Percentiles rank a stretch among this genome's conserved stretches.
Evolutionary conservation across 2,329 filamentous ascomycete genomes (phyloP).

Genomic region (Clonostachys rhizophaga): DNA sequence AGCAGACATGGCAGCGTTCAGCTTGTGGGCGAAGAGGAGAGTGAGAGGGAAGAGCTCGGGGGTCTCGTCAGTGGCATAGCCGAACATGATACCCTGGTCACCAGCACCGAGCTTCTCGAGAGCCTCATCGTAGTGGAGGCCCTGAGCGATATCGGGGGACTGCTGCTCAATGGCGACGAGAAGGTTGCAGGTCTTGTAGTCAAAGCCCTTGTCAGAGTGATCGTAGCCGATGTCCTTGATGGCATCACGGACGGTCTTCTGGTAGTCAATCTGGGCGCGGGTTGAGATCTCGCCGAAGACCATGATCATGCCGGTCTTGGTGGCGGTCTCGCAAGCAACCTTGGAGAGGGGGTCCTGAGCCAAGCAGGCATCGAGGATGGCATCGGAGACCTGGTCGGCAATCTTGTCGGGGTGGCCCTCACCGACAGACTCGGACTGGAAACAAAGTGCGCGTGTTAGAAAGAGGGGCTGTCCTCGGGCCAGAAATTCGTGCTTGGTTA

Average conservation of each 20-base stretch:
- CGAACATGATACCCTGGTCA: slow-evolving; percentile 99
- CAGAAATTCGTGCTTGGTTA: background rate
- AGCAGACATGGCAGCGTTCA: slow-evolving; percentile 90
- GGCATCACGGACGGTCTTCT: slow-evolving; percentile 88
- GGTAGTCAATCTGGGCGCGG: slow-evolving; percentile 94
- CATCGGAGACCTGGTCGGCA: slow-evolving; percentile 97
- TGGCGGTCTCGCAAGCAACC: slow-evolving; percentile 97
- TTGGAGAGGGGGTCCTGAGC: slow-evolving; percentile 94
- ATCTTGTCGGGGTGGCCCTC: slow-evolving; percentile 97
- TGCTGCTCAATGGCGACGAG: slow-evolving; percentile 99
- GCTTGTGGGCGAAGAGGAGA: slow-evolving; percentile 90
- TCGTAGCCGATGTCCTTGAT: slow-evolving; percentile 99
- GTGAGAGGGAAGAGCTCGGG: slow-evolving; percentile 95
- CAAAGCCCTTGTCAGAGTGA: slow-evolving; percentile 94
- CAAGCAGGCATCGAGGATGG: slow-evolving; percentile 96
- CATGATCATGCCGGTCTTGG: slow-evolving; percentile 99
- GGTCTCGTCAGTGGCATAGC: slow-evolving; percentile 98
- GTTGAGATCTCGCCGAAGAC: slow-evolving; percentile 98
- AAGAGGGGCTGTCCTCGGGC: slow-evolving; percentile 1
- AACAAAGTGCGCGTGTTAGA: background rate
- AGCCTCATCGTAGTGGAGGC: slow-evolving; percentile 96
- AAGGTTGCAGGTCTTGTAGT: slow-evolving; percentile 99
- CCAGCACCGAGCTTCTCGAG: slow-evolving; percentile 97
- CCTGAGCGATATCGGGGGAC: slow-evolving; percentile 97
- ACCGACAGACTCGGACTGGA: slow-evolving; percentile 77